A percentile compares a stretch with the other conserved stretches of the same genome.
These are phyloP conservation scores for Oenanthe javanica DNA, from an alignment of 140 eudicot genomes.

Conservation along the genomic window DNA sequence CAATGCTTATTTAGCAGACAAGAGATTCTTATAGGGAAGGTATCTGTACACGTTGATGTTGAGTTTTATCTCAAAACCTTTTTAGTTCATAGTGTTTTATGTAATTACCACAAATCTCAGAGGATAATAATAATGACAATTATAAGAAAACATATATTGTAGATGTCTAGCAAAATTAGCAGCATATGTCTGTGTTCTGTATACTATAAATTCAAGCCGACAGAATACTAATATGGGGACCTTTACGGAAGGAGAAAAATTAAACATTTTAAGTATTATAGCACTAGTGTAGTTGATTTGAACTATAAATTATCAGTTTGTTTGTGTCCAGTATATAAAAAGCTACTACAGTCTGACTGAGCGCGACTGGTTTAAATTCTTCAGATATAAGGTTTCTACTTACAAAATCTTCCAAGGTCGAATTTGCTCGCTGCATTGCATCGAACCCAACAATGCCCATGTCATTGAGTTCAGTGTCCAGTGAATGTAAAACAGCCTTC, in stretches of 20 bases:
- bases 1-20: background rate
- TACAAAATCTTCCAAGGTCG: constrained; percentile 96
- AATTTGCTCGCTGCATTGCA: constrained; percentile 85
- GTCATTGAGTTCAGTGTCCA: constrained; percentile 21
- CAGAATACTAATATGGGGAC: background rate
- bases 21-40: background rate
- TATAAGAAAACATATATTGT: background rate
- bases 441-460: constrained; percentile 54
- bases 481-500: constrained; percentile 17
- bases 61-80: background rate
- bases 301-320: background rate
- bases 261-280: background rate
- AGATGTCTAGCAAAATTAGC: background rate
- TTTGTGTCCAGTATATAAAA: background rate
- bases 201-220: background rate
- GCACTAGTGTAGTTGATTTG: background rate
- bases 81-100: too few species aligned
- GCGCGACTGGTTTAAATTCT: background rate
- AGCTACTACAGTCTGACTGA: background rate
- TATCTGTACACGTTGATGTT: background rate
- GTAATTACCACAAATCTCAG: background rate
- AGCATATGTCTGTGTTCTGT: background rate
- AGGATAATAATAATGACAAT: background rate
- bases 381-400: constrained; percentile 18
- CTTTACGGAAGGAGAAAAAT: background rate